Evolutionary conservation across 2,329 filamentous ascomycete species (phyloP).

Genomic region (Neurospora crassa): DNA sequence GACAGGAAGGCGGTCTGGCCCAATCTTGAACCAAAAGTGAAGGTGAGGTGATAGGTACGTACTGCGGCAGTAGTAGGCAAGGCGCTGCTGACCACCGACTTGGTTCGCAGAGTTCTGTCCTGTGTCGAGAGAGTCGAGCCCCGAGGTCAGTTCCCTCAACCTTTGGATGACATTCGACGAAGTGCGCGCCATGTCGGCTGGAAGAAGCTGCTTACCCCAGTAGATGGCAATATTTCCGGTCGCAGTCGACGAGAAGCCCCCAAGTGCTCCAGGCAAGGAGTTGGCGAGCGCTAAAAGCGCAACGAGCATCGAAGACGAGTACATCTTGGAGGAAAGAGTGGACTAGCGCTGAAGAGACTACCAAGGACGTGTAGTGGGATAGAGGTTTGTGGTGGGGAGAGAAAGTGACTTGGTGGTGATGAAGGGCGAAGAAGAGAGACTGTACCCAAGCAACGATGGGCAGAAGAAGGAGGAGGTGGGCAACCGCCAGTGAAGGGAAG

Average conservation of each 20-base stretch:
- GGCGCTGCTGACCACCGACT: constrained; percentile 40
- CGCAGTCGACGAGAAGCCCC: constrained; percentile 36
- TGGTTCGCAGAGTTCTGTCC: constrained; percentile 52
- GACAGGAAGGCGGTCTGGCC: not conserved
- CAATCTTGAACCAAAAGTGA: constrained; percentile 10
- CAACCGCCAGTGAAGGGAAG: not conserved
- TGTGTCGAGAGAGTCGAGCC: constrained; percentile 11
- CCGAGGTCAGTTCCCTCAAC: not conserved
- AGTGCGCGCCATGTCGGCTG: not conserved
- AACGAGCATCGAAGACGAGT: not conserved
- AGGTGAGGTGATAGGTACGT: constrained; percentile 18
- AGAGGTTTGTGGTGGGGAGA: not conserved
- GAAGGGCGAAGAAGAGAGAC: not conserved
- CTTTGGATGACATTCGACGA: not conserved
- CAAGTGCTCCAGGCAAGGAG: constrained; percentile 18
- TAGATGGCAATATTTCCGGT: constrained; percentile 52
- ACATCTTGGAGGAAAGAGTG: constrained; percentile 3
- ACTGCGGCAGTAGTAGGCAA: constrained; percentile 52
- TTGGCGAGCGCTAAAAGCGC: constrained; percentile 9
- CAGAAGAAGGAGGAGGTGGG: not conserved
- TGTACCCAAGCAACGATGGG: not conserved
- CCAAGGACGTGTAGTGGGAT: not conserved
- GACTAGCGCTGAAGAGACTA: not conserved
- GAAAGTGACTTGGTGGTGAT: not conserved
- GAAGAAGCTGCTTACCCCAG: constrained; percentile 41